Conservation (phyloP, 495 filamentous ascomycete species). For the Immersiella caudata region DNA sequence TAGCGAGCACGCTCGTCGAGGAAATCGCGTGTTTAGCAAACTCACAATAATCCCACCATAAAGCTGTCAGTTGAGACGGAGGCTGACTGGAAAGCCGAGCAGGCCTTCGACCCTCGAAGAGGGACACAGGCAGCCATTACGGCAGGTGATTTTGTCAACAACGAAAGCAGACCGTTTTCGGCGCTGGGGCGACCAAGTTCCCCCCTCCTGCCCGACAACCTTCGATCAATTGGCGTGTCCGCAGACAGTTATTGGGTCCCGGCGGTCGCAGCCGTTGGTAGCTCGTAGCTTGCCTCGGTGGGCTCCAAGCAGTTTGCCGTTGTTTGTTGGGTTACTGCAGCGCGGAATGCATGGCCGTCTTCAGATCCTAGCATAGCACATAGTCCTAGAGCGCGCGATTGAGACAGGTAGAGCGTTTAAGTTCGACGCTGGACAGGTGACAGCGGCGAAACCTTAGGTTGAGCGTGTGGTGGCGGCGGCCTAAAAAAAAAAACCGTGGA, state of each 20-base stretch:
- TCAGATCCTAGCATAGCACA: slow-evolving; percentile 31
- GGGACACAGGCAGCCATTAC: slow-evolving; percentile 68
- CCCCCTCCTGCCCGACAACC: slow-evolving; percentile 13
- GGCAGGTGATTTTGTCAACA: slow-evolving; percentile 27
- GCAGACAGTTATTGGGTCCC: slow-evolving; percentile 2
- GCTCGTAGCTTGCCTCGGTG: slow-evolving; percentile 4
- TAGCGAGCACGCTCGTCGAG: neutral
- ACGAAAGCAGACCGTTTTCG: slow-evolving; percentile 23
- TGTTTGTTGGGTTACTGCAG: slow-evolving; percentile 24
- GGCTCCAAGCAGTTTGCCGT: slow-evolving; percentile 7
- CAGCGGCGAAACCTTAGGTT: neutral
- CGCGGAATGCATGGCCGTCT: slow-evolving; percentile 30
- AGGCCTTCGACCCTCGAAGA: slow-evolving; percentile 74
- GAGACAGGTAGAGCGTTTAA: neutral
- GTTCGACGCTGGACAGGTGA: neutral
- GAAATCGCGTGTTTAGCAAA: neutral
- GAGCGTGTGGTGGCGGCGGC: neutral
- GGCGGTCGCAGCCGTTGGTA: neutral
- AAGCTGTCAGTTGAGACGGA: slow-evolving; percentile 74
- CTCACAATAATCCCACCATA: slow-evolving; percentile 72
- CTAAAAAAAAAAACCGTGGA: neutral
- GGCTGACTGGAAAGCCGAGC: slow-evolving; percentile 79
- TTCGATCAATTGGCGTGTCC: slow-evolving; percentile 22
- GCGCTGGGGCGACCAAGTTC: slow-evolving; percentile 17
- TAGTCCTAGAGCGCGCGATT: slow-evolving; percentile 16